These are phyloP conservation scores for Rhizoctonia solani DNA, from an alignment of 1,284 basidiomycete genomes.

Conservation along the genomic window DNA sequence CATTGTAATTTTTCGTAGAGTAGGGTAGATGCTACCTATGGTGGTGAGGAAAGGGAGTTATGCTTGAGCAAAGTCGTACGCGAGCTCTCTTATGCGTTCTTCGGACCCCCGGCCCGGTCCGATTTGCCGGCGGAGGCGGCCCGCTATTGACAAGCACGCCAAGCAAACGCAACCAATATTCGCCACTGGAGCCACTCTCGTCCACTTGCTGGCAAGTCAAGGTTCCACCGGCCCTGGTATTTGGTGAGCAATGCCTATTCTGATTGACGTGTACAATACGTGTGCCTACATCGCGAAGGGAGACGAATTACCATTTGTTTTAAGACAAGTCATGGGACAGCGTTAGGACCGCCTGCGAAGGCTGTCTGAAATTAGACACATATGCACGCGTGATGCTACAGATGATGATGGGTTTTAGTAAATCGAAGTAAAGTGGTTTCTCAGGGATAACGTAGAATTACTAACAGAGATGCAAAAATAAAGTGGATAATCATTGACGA, in stretches of 20 bases:
- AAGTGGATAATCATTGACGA: not conserved
- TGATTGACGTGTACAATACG: constrained; percentile 6
- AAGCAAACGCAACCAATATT: constrained; percentile 4
- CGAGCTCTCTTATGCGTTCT: constrained; percentile 29
- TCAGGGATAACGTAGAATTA: not conserved
- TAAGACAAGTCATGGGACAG: constrained; percentile 8
- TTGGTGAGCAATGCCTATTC: constrained; percentile 1
- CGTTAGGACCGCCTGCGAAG: not conserved
- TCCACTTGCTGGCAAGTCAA: constrained; percentile 17
- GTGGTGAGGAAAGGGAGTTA: constrained; percentile 26
- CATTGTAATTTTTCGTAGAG: constrained; percentile 23
- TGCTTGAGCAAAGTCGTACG: constrained; percentile 3
- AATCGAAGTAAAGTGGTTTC: not conserved
- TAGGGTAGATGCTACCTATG: constrained; percentile 28
- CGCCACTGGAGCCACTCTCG: constrained; percentile 4
- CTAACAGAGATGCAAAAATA: not conserved
- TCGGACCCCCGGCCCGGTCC: constrained; percentile 23
- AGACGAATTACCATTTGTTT: not conserved
- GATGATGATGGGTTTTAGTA: not conserved
- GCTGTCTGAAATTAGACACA: constrained; percentile 4
- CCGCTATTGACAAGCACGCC: not conserved
- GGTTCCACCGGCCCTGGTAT: constrained; percentile 14
- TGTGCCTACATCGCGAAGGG: not conserved
- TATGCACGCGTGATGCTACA: not conserved
- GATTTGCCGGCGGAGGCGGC: constrained; percentile 22